phyloP scores from a whole-genome alignment of 441 rosid genomes.

The Adansonia grandidieri region DNA sequence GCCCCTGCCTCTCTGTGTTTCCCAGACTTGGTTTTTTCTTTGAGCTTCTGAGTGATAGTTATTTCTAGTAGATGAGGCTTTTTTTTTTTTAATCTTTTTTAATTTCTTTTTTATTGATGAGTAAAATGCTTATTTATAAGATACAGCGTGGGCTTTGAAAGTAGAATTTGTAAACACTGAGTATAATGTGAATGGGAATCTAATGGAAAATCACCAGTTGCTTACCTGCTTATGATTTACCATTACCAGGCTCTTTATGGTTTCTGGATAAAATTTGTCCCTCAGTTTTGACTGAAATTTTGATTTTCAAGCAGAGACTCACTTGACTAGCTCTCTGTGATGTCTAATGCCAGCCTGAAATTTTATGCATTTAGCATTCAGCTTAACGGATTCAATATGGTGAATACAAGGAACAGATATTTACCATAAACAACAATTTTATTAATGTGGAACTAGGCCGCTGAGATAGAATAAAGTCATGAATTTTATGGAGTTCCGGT shows the following conservation, averaged over 20 bases:
- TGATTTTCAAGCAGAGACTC: constrained; percentile 12
- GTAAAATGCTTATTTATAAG: neutral
- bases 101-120: neutral
- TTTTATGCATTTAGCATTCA: constrained; percentile 2
- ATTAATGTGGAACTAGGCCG: neutral
- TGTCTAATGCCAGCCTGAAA: neutral
- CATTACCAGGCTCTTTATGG: neutral
- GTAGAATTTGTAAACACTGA: neutral
- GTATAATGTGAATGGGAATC: neutral
- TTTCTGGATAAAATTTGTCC: neutral
- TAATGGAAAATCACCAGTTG: neutral
- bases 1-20: neutral
- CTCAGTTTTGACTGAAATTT: neutral
- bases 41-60: neutral
- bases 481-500: neutral
- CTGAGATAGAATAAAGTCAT: neutral
- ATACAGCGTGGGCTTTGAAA: neutral
- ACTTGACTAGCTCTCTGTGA: neutral
- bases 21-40: neutral
- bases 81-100: neutral
- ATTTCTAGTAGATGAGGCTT: neutral
- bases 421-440: neutral
- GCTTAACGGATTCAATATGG: neutral
- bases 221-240: neutral
- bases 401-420: neutral